Percentiles rank a stretch among this genome's conserved stretches.
These are phyloP conservation scores for Typha latifolia DNA, from an alignment of 176 grass and related monocot genomes.

Conservation along the genomic window DNA sequence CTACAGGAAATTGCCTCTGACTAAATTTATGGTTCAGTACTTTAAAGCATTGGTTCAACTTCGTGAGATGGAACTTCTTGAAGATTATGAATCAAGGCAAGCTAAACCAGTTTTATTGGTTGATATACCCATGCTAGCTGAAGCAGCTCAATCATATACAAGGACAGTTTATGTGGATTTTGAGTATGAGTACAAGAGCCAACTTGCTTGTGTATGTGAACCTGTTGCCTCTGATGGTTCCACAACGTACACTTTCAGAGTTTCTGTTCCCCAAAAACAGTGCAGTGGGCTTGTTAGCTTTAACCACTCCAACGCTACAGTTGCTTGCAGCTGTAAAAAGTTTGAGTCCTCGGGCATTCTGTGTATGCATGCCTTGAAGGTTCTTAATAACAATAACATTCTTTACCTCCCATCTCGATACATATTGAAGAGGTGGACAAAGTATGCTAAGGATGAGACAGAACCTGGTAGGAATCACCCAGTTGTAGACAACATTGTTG, in stretches of 20 bases:
- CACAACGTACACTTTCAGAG: conserved; percentile 20
- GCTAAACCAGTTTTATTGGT: conserved; percentile 29
- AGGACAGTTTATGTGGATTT: conserved; percentile 28
- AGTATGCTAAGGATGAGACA: conserved; percentile 29
- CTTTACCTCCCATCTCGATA: conserved; percentile 28
- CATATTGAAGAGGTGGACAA: conserved; percentile 33
- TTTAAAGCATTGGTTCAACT: conserved; percentile 36
- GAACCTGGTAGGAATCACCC: neutral
- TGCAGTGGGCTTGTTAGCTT: conserved; percentile 26
- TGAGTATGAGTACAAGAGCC: conserved; percentile 42
- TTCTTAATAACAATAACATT: conserved; percentile 54
- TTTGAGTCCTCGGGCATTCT: conserved; percentile 38
- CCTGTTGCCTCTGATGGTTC: conserved; percentile 18
- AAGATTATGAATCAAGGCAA: conserved; percentile 27
- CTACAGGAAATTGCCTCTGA: conserved; percentile 28
- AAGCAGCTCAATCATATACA: conserved; percentile 39
- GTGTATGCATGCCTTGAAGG: conserved; percentile 45
- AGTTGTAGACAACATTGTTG: neutral
- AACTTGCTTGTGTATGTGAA: conserved; percentile 41
- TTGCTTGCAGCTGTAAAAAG: conserved; percentile 44
- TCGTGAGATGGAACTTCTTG: conserved; percentile 29
- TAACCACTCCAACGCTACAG: conserved; percentile 13
- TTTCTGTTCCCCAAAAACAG: conserved; percentile 35
- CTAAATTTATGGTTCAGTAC: conserved; percentile 38
- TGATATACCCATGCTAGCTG: conserved; percentile 35